phyloP scores from a whole-genome alignment of 441 rosid genomes.

The Eruca vesicaria region DNA sequence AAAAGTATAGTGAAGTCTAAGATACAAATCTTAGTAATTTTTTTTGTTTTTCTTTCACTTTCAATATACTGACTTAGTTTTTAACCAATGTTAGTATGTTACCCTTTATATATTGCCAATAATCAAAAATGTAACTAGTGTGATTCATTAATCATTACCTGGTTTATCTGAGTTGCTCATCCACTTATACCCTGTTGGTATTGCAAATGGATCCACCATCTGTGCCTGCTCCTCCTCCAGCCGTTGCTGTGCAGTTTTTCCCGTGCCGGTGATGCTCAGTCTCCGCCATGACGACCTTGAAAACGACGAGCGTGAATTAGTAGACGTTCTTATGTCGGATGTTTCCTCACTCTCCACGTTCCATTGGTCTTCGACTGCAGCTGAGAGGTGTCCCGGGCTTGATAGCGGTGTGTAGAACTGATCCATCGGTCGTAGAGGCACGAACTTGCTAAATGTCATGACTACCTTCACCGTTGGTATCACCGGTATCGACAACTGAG shows the following conservation, averaged over 20 bases:
- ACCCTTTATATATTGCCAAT: not conserved
- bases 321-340: slow-evolving; percentile 34
- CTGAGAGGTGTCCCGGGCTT: slow-evolving; percentile 57
- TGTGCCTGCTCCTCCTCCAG: slow-evolving; percentile 19
- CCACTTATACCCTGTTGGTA: slow-evolving; percentile 75
- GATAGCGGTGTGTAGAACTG: slow-evolving; percentile 80
- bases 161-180: slow-evolving; percentile 51
- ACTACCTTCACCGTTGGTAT: slow-evolving; percentile 90
- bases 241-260: slow-evolving; percentile 6
- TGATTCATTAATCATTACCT: slow-evolving; percentile 31
- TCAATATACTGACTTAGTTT: not conserved
- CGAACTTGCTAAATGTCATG: slow-evolving; percentile 81
- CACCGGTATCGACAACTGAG: slow-evolving; percentile 87
- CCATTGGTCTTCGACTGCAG: slow-evolving; percentile 36
- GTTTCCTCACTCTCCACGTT: slow-evolving; percentile 49
- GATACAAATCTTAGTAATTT: not conserved
- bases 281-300: slow-evolving; percentile 49
- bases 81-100: not conserved
- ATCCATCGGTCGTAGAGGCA: slow-evolving; percentile 64
- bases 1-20: not conserved
- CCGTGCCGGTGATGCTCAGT: slow-evolving; percentile 42
- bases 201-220: slow-evolving; percentile 62
- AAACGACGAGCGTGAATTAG: slow-evolving; percentile 37
- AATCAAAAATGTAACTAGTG: not conserved
- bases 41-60: not conserved